phyloP scores from a whole-genome alignment of 139 green algal genomes.

The Volvox reticuliferus region DNA sequence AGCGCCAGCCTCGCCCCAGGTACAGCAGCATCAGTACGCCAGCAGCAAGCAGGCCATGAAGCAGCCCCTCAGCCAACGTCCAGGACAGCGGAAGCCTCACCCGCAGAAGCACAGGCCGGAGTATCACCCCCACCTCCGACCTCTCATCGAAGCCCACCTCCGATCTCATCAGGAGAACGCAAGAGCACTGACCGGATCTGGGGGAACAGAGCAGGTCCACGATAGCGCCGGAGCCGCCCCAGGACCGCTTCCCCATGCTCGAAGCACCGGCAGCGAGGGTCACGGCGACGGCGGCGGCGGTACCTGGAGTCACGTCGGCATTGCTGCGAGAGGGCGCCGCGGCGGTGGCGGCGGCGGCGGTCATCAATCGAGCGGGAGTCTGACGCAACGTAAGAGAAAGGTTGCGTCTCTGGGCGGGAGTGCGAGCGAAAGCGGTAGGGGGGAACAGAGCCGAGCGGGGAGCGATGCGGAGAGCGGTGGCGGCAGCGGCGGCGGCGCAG shows the following conservation, averaged over 20 bases:
- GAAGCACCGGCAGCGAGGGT: neutral
- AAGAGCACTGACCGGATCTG: no score
- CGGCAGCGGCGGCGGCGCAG: neutral
- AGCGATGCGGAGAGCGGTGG: neutral
- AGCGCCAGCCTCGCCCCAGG: neutral
- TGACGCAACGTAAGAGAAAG: slow-evolving; percentile 33
- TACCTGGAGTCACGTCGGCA: no score
- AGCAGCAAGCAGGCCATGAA: neutral
- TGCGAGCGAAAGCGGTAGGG: slow-evolving; percentile 2
- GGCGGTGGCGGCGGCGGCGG: neutral
- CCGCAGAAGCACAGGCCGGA: neutral
- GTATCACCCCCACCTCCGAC: neutral
- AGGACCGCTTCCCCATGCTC: no score
- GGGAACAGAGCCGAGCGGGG: neutral
- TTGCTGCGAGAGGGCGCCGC: neutral
- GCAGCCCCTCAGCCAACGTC: neutral
- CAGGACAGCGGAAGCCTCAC: no score
- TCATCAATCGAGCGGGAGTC: neutral
- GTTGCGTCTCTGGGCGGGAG: slow-evolving; percentile 1
- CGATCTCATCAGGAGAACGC: no score
- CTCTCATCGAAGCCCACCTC: no score
- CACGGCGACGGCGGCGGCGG: no score
- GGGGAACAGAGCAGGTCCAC: no score
- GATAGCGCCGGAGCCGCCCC: no score
- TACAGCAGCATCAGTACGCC: neutral